Percentiles rank a stretch among this genome's conserved stretches.
phyloP scores from a whole-genome alignment of 768 basidiomycete species.

The Lyophyllum semitale region DNA sequence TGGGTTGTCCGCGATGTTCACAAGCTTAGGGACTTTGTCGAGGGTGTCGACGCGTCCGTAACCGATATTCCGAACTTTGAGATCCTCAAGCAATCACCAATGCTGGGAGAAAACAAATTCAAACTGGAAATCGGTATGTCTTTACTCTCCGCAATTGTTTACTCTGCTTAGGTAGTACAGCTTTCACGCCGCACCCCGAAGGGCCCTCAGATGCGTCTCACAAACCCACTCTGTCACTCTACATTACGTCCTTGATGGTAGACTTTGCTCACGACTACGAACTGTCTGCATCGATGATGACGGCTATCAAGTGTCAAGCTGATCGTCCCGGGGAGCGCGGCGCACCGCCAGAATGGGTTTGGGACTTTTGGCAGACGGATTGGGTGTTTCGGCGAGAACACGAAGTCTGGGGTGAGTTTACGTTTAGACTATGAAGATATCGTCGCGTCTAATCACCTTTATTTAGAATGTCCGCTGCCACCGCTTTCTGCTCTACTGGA shows the following conservation, averaged over 20 bases:
- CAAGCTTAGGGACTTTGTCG: constrained; percentile 59
- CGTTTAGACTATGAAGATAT: constrained; percentile 16
- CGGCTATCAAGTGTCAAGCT: constrained; percentile 68
- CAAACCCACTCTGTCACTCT: constrained; percentile 56
- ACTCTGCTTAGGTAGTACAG: constrained; percentile 7
- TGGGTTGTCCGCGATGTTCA: constrained; percentile 65
- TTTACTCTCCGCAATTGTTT: neutral
- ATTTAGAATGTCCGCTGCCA: constrained; percentile 63
- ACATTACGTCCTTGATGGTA: constrained; percentile 64
- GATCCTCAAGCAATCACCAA: constrained; percentile 63
- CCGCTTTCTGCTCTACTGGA: constrained; percentile 60
- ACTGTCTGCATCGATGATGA: constrained; percentile 66
- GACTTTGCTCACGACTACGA: constrained; percentile 66
- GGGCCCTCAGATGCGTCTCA: constrained; percentile 21
- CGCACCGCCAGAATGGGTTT: constrained; percentile 70
- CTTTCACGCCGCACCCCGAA: constrained; percentile 25
- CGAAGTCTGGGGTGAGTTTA: constrained; percentile 70
- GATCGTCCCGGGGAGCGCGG: constrained; percentile 62
- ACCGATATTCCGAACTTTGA: constrained; percentile 52
- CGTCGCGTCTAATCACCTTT: neutral
- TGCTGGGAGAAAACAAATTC: constrained; percentile 68
- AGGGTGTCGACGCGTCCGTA: constrained; percentile 35
- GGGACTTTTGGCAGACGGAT: constrained; percentile 72
- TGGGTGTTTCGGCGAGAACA: constrained; percentile 71
- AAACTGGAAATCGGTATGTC: constrained; percentile 69